Percentiles rank a stretch among this genome's conserved stretches.
Conservation (phyloP, 73 alveolate species). For the Tetrahymena borealis region DNA sequence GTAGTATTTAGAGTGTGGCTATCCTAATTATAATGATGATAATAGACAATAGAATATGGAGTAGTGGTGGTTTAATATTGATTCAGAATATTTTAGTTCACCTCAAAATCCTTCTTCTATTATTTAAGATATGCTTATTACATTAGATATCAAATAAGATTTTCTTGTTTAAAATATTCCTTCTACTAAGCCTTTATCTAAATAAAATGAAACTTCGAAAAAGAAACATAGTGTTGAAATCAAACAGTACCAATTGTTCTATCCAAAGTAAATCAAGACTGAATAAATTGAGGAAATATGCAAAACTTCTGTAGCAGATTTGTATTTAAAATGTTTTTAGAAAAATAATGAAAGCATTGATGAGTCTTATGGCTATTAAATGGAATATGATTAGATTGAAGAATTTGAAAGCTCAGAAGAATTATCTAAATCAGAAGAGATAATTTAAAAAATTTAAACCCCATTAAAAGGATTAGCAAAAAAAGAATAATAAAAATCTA, state of each 20-base stretch:
- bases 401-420: not conserved
- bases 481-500: not conserved
- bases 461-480: not conserved
- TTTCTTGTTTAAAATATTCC: not conserved
- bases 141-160: not conserved
- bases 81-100: not conserved
- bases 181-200: not conserved
- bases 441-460: not conserved
- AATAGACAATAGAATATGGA: not conserved
- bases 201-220: not conserved
- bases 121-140: not conserved
- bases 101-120: not conserved
- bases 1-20: not conserved
- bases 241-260: no score
- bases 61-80: not conserved
- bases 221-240: not conserved
- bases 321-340: not conserved
- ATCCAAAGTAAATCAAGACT: not conserved
- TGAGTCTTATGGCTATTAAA: not conserved
- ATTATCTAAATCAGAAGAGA: not conserved
- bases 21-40: not conserved
- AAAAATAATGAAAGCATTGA: not conserved
- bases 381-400: not conserved
- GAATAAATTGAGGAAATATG: not conserved
- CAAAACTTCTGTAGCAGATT: not conserved